Base-by-base conservation (phyloP, 2,329 filamentous ascomycete species). In the Sclerotinia minor region DNA sequence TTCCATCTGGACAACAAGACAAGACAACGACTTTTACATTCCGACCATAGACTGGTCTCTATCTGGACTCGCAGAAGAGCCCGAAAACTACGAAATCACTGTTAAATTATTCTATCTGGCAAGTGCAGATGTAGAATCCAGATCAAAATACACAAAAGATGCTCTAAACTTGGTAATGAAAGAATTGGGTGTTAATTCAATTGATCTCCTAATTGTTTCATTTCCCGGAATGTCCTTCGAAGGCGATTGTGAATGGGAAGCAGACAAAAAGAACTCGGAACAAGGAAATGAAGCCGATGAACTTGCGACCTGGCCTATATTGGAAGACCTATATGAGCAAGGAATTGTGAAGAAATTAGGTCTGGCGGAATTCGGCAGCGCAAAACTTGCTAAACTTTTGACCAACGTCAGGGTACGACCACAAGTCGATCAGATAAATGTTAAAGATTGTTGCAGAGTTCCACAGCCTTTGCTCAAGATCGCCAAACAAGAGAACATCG, bases 161-260 rank as follows among this genome's bases (percentile, higher is more conserved):
- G 94, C 95, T 1, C 83, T 99, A 72, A 82, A 87, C 64, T 80
- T 97, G 13, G 94, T 98, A 13, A 83, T 90, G 72, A 90, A 89
- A 77, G 92, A 96, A 79, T 81, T 99, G 68, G 85, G 89, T 65
- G 87, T 94, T 9, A 79, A 85, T 11, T 88, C 85, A 38, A 88
- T 98, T 71, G 92, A 98, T 77, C 85, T 99, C 38, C 84, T 99
- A 55, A 95, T 99, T 71, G 88, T 94, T 13, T 96, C 92, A 0
- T 98, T 97, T 78, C 94, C 95, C 0, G 93, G 92, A 59, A 89
- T 98, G 78, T 91, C 92, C 7, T 98, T 98, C 75, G 94, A 97
- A 74, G 94, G 94, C 60, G 92, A 95, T 76, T 94, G 93, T 77
- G 92, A 96, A 77, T 94, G 89, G 80, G 86, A 90, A 73, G 89